Evolutionary conservation across 441 rosid genomes (phyloP), one percentile per base, ranked within the genome.

Genomic region (Pelargonium citronellum): DNA sequence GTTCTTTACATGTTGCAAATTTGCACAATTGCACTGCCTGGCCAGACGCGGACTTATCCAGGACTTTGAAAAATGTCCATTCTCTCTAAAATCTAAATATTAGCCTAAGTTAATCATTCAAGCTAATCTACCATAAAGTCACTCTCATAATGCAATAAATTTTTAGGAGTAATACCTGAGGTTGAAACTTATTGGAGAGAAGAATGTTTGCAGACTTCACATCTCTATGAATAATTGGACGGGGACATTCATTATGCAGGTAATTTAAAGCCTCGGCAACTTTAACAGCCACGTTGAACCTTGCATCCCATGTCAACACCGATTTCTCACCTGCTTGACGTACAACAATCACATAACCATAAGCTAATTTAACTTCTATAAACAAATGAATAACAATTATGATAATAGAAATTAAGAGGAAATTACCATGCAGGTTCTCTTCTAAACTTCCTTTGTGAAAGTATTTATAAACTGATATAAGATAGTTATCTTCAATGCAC

Each of bases 141-240:
- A 11, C 60, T 53, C 60, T 13, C 17, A 53, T 0, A 53, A 53
- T 53, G 60, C 60, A 53, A 53, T 53, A 15, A 53, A 13, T 7
- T 39, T 39, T 39, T 39, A 13, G 19, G 16, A 3, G 60, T 53
- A n/a, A n/a, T 53, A 53, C 60, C 98, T 93, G 87, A 80, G 99
- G 96, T 81, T 89, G 96, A 76, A 91, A 91, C 81, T 89, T 92
- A 76, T 89, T 88, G 0, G 87, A 90, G 64, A 95, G 62, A 74
- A 95, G 92, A 78, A 95, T 78, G 73, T 95, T 95, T 0, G 99
- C 91, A 43, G 99, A 89, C 80, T 95, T 94, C 64, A 91, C 97
- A 83, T 91, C 99, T 71, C 86, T 82, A 77, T 91, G 99, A 70
- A 94, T 87, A 65, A 91, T 89, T 49, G 86, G 86, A 69, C 81